Conservation (phyloP, 2,329 filamentous ascomycete genomes). For the Aspergillus udagawae region DNA sequence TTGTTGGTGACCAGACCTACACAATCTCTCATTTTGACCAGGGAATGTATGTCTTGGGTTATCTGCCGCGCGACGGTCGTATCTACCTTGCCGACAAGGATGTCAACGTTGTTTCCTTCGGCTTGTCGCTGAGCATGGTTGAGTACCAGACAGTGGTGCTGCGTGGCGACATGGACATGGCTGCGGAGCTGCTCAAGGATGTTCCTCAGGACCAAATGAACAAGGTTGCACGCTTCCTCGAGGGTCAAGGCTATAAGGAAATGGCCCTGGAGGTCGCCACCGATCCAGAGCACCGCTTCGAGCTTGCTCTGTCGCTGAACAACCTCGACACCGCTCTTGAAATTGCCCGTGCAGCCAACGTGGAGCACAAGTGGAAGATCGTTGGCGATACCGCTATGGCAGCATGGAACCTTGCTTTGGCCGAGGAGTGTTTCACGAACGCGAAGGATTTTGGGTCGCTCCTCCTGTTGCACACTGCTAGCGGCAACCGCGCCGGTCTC, state of each 20-base stretch:
- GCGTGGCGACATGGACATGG: conserved; percentile 87
- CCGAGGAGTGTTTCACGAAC: conserved; percentile 87
- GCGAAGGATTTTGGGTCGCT: conserved; percentile 88
- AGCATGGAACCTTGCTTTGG: conserved; percentile 81
- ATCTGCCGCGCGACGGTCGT: conserved; percentile 89
- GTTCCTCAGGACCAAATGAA: conserved; percentile 93
- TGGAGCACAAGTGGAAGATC: conserved; percentile 97
- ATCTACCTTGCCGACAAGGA: conserved; percentile 97
- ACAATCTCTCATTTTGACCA: conserved; percentile 96
- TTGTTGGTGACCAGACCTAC: conserved; percentile 96
- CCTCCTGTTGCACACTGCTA: conserved; percentile 82
- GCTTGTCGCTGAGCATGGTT: conserved; percentile 83
- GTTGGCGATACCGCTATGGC: conserved; percentile 87
- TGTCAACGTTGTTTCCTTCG: conserved; percentile 84
- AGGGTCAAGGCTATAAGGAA: conserved; percentile 96
- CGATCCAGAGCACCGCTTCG: conserved; percentile 93
- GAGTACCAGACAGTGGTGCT: conserved; percentile 97
- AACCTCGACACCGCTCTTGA: conserved; percentile 82
- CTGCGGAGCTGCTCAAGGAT: conserved; percentile 74
- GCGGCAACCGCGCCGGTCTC: conserved; percentile 72
- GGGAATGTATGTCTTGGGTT: conserved; percentile 90
- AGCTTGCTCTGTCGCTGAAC: conserved; percentile 77
- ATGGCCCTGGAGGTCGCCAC: conserved; percentile 91
- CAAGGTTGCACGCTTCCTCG: conserved; percentile 95
- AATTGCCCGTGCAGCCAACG: conserved; percentile 76